Evolutionary conservation across 495 filamentous ascomycete species (phyloP).

Genomic region (Cairneyella variabilis): DNA sequence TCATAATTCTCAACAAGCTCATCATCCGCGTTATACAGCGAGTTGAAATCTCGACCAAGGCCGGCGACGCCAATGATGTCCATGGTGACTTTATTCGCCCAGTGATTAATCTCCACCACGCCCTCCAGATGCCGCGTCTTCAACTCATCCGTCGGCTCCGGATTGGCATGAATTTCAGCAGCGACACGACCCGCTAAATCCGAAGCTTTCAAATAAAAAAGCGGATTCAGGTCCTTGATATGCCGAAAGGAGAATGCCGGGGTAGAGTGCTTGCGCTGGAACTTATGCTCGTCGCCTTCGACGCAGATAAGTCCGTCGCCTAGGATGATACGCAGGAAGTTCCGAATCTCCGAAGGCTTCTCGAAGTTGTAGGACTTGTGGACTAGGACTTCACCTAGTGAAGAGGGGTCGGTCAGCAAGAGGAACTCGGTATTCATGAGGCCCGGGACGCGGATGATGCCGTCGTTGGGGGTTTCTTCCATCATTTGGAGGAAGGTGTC

Average conservation of each 20-base stretch:
- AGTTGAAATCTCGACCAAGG: conserved; percentile 73
- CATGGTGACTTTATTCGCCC: conserved; percentile 70
- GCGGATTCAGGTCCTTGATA: conserved; percentile 77
- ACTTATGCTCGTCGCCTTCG: conserved; percentile 82
- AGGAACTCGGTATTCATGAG: conserved; percentile 68
- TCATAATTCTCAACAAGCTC: conserved; percentile 67
- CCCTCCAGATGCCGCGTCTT: conserved; percentile 36
- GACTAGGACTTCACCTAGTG: conserved; percentile 59
- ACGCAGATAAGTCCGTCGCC: conserved; percentile 75
- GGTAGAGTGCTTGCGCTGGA: conserved; percentile 72
- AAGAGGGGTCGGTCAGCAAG: conserved; percentile 58
- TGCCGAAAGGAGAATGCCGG: conserved; percentile 84
- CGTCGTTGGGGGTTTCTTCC: conserved; percentile 72
- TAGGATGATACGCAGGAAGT: conserved; percentile 56
- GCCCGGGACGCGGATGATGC: conserved; percentile 69
- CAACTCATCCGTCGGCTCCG: not conserved
- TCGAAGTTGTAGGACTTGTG: conserved; percentile 75
- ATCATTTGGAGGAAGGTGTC: conserved; percentile 30
- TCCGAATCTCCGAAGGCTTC: conserved; percentile 59
- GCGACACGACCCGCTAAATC: conserved; percentile 43
- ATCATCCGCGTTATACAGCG: conserved; percentile 59
- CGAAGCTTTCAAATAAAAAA: conserved; percentile 71
- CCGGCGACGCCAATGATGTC: conserved; percentile 85
- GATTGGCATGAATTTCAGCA: conserved; percentile 13
- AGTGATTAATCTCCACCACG: conserved; percentile 62